Evolutionary conservation across 306 rosid genomes (phyloP).

Genomic region (Hippophae rhamnoides): DNA sequence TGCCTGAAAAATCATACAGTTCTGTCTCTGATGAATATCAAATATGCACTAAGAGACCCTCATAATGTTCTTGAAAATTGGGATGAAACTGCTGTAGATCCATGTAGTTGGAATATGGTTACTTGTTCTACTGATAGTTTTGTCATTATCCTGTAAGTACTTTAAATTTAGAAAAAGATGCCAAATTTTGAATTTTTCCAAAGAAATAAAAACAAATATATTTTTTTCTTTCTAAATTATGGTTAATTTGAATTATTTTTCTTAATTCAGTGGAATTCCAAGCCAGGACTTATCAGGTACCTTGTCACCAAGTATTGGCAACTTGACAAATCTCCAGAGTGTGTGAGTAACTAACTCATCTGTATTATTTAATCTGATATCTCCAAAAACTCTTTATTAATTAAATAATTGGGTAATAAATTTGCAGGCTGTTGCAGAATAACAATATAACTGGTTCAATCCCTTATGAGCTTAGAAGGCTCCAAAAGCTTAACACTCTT

Average conservation of each 20-base stretch:
- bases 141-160: constrained; percentile 63
- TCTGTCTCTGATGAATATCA: constrained; percentile 60
- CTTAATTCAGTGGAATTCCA: constrained; percentile 62
- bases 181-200: background rate
- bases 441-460: constrained; percentile 74
- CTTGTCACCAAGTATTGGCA: constrained; percentile 75
- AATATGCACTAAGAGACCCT: constrained; percentile 47
- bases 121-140: constrained; percentile 65
- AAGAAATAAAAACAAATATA: background rate
- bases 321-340: constrained; percentile 60
- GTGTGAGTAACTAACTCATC: constrained; percentile 43
- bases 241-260: constrained; percentile 4
- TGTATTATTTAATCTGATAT: background rate
- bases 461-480: constrained; percentile 67
- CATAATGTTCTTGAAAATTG: constrained; percentile 47
- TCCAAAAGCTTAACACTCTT: constrained; percentile 64
- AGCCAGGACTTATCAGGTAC: constrained; percentile 74
- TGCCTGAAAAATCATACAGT: constrained; percentile 31
- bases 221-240: background rate
- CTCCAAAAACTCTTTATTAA: background rate
- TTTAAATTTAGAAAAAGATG: background rate
- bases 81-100: constrained; percentile 86
- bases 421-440: constrained; percentile 61
- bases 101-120: constrained; percentile 82
- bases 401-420: background rate